Base-by-base conservation (phyloP, 768 basidiomycete genomes). In the Guyanaporus albipodus region DNA sequence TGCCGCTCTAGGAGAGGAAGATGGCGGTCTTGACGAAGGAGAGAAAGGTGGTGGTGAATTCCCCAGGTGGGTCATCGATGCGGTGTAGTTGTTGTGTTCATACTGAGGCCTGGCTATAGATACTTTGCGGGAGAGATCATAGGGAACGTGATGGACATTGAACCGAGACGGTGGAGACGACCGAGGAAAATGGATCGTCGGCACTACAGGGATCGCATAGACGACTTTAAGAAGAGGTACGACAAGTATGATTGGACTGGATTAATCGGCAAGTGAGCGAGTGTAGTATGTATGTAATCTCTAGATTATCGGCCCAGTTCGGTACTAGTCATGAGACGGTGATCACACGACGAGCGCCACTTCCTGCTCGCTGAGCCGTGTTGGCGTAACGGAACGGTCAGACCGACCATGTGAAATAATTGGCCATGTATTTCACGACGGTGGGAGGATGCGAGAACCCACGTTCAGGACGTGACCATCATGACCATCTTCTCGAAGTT, bases 41-140 rank as follows among this genome's bases (percentile, higher is more conserved):
- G 91, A 87, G 57, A 89, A 89, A 61, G 92, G 92, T 2, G 87
- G 89, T 14, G 91, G 91, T 9, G 90, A 92, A 44, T 99, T 97
- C 60, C 90, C 92, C 15, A 78, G 75, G 91, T 90, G 57, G 78
- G 70, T 35, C 43, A 18, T 39, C 21, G n/a, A 12, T 38, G 24
- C 6, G 4, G 14, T 19, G 6, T 29, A 1, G 15, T 28, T 22
- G 1, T 26, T 6, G n/a, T n/a, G n/a, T 27, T 33, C 38, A 38
- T 6, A n/a, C 15, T 62, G 38, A 62, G 42, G 18, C 18, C n/a
- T 21, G 43, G 21, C 9, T 28, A 17, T 53, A 95, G 93, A 49
- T 96, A 90, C 63, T 99, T 99, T 63, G 94, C 92, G 0, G 84
- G 80, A 15, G 95, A 99, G 67, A 95, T 97, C 55, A 84, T 98